These are phyloP conservation scores for Omphalotus guepiniiformis DNA, from an alignment of 768 basidiomycete genomes.

Conservation along the genomic window DNA sequence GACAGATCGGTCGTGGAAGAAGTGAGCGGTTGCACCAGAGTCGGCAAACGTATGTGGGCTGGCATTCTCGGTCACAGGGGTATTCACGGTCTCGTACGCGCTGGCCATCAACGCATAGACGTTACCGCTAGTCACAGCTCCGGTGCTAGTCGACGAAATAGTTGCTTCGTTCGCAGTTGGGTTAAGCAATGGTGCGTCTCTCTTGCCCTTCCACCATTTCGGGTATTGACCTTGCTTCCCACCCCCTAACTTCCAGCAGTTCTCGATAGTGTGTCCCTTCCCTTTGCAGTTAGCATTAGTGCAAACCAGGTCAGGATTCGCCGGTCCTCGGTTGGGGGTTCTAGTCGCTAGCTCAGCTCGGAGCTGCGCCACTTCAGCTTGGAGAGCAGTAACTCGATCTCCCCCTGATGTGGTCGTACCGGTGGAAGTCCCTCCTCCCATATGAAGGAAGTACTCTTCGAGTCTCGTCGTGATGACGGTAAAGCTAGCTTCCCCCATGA, in stretches of 20 bases:
- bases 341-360: not conserved
- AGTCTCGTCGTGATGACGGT: not conserved
- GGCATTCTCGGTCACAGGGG: not conserved
- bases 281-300: conserved; percentile 17
- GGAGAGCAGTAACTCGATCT: not conserved
- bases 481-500: not conserved
- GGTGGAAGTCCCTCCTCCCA: not conserved
- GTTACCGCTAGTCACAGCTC: not conserved
- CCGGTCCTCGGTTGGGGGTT: not conserved
- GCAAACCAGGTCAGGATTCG: not conserved
- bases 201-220: conserved; percentile 10
- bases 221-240: conserved; percentile 23
- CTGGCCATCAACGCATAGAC: not conserved
- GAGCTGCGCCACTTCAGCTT: not conserved
- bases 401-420: not conserved
- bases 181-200: not conserved
- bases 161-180: conserved; percentile 1
- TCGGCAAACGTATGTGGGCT: conserved; percentile 1
- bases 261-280: conserved; percentile 14
- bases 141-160: not conserved
- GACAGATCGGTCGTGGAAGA: not conserved
- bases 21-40: conserved; percentile 10
- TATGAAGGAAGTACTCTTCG: not conserved
- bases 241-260: conserved; percentile 23
- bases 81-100: not conserved